Conservation (phyloP, 176 grass and related monocot species). For the Ensete glaucum region DNA sequence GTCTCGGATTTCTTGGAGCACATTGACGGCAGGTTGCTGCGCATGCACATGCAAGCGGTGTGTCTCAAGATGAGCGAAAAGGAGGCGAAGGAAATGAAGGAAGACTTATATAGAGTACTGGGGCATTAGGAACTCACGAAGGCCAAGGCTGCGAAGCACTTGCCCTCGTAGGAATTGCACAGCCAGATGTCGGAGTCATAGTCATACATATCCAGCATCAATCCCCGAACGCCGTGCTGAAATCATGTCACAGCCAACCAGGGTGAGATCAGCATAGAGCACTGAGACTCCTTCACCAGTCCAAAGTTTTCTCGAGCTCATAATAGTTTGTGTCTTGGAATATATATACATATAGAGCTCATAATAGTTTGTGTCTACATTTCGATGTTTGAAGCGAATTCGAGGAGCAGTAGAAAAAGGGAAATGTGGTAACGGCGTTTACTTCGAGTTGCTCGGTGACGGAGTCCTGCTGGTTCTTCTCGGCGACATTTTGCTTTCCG, state of each 20-base stretch:
- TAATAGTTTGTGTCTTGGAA: too few relatives aligned
- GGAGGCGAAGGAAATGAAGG: too few relatives aligned
- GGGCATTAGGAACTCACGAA: slow-evolving; percentile 42
- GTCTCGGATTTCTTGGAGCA: slow-evolving; percentile 51
- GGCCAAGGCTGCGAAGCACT: slow-evolving; percentile 69
- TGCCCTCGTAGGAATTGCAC: slow-evolving; percentile 78
- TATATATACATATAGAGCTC: too few relatives aligned
- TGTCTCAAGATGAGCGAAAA: neutral
- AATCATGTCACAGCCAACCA: neutral
- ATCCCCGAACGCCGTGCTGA: slow-evolving; percentile 79
- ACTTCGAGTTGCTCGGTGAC: slow-evolving; percentile 78
- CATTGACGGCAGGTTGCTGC: slow-evolving; percentile 66
- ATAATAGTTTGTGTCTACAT: too few relatives aligned
- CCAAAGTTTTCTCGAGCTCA: too few relatives aligned
- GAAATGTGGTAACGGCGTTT: neutral
- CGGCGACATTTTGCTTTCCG: slow-evolving; percentile 35
- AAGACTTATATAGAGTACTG: neutral
- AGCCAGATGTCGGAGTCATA: slow-evolving; percentile 61
- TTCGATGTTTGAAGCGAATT: too few relatives aligned
- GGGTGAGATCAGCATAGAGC: too few relatives aligned
- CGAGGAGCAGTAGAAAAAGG: too few relatives aligned
- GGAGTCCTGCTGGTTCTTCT: slow-evolving; percentile 84
- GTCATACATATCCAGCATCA: slow-evolving; percentile 99
- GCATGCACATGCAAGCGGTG: too few relatives aligned
- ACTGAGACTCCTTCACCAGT: too few relatives aligned